phyloP scores from a whole-genome alignment of 345 rosid species.

The Citrus maxima region DNA sequence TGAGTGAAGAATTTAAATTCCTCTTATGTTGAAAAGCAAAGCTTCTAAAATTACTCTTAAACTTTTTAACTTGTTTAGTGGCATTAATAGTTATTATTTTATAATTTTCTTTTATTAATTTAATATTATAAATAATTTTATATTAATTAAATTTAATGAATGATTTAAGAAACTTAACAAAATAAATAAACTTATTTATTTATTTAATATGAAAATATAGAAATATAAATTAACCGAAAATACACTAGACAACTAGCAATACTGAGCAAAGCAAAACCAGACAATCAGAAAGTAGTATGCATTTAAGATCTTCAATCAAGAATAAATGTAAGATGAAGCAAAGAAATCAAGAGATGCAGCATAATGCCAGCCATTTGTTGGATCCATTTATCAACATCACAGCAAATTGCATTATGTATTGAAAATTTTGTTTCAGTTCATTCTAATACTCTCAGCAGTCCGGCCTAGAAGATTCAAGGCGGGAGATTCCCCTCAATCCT shows the following conservation, averaged over 20 bases:
- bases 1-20: too few species aligned
- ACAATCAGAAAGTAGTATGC: neutral
- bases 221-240: conserved; percentile 7
- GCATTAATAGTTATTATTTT: too few species aligned
- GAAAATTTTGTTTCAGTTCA: neutral
- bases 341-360: neutral
- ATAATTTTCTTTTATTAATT: too few species aligned
- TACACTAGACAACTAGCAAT: conserved; percentile 63
- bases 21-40: too few species aligned
- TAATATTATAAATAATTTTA: too few species aligned
- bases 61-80: too few species aligned
- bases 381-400: neutral
- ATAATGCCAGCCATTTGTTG: neutral
- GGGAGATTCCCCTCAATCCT: neutral
- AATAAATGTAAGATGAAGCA: neutral
- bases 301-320: neutral
- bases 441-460: neutral
- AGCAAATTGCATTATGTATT: neutral
- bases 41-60: too few species aligned
- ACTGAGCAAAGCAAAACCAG: conserved; percentile 26
- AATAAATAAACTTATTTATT: too few species aligned
- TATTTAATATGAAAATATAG: too few species aligned
- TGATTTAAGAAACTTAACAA: too few species aligned
- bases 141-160: too few species aligned
- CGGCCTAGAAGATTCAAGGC: neutral